Conservation (phyloP, 441 rosid genomes). For the Kokia cookei region DNA sequence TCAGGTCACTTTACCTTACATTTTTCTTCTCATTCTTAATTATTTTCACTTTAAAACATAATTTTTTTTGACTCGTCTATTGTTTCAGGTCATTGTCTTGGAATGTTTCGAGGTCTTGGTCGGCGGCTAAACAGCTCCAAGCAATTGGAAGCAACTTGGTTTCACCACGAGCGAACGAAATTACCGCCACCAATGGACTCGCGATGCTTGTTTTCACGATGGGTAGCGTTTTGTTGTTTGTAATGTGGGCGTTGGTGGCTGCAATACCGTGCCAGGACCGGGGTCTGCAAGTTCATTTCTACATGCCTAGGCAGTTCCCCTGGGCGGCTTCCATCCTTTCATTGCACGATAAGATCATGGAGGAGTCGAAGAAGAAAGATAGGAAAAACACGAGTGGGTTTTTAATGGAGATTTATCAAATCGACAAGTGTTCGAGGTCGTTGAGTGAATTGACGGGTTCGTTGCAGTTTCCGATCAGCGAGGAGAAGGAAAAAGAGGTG, state of each 20-base stretch:
- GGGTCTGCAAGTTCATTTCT: constrained; percentile 72
- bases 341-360: constrained; percentile 71
- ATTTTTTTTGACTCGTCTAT: background rate
- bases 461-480: constrained; percentile 57
- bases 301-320: constrained; percentile 48
- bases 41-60: background rate
- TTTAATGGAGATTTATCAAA: constrained; percentile 70
- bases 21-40: background rate
- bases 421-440: constrained; percentile 56
- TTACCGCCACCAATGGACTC: constrained; percentile 52
- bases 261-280: constrained; percentile 93
- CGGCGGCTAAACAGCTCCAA: constrained; percentile 81
- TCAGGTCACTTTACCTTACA: background rate
- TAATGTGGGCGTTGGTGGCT: constrained; percentile 86
- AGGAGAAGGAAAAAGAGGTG: constrained; percentile 57
- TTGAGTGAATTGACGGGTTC: constrained; percentile 63
- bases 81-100: constrained; percentile 57
- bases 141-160: constrained; percentile 63
- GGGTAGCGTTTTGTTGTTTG: constrained; percentile 58
- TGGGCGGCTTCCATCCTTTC: constrained; percentile 61
- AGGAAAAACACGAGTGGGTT: constrained; percentile 74
- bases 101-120: constrained; percentile 92
- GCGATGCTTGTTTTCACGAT: constrained; percentile 61
- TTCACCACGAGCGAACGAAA: constrained; percentile 50
- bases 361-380: constrained; percentile 74